Conservation (phyloP, 83 land plant genomes). For the Diphasiastrum complanatum region DNA sequence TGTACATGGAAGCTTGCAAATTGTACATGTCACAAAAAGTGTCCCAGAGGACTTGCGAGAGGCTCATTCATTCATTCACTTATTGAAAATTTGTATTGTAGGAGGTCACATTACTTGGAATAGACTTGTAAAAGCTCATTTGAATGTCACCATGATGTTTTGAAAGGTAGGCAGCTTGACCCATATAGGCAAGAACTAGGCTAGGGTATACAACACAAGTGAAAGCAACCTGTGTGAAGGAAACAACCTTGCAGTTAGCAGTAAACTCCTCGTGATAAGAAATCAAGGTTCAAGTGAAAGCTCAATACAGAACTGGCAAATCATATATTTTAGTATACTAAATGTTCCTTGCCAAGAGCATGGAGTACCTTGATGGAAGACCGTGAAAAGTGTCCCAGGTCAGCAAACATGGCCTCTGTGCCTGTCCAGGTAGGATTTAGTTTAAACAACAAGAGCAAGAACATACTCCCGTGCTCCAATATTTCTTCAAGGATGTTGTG, state of each 20-base stretch:
- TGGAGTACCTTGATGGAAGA: conserved; percentile 54
- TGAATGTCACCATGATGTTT: too few species aligned
- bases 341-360: too few species aligned
- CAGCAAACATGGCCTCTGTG: conserved; percentile 70
- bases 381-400: conserved; percentile 61
- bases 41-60: too few species aligned
- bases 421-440: conserved; percentile 30
- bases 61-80: too few species aligned
- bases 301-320: neutral
- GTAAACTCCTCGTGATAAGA: neutral
- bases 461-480: neutral
- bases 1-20: too few species aligned
- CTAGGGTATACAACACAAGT: conserved; percentile 36
- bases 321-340: neutral
- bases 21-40: too few species aligned
- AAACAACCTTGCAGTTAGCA: neutral
- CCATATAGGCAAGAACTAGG: too few species aligned
- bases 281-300: neutral
- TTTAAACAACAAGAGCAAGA: neutral
- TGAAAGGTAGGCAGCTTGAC: too few species aligned
- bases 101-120: too few species aligned
- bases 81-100: too few species aligned
- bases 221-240: conserved; percentile 49
- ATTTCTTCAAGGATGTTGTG: neutral
- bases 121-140: too few species aligned